These are phyloP conservation scores for Paramecium octaurelia DNA, from an alignment of 73 alveolate genomes.

Conservation along the genomic window DNA sequence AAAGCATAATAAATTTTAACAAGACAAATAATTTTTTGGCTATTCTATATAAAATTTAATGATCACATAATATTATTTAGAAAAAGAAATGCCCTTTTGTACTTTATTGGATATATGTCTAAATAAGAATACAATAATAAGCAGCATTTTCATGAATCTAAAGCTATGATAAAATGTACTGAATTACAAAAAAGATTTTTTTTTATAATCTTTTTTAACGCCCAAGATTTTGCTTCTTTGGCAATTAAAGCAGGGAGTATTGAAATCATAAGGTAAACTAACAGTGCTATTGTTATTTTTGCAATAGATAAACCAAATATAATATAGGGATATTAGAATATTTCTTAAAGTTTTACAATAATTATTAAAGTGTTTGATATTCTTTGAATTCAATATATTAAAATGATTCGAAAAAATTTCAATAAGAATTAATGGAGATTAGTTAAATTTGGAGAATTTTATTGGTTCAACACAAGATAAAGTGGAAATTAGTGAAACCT, in stretches of 20 bases:
- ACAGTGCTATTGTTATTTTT: background rate
- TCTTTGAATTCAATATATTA: background rate
- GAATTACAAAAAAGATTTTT: background rate
- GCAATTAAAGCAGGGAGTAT: background rate
- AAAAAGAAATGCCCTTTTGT: background rate
- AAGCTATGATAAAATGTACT: background rate
- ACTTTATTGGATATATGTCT: background rate
- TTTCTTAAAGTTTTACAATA: no score
- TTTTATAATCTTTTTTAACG: background rate
- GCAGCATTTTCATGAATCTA: background rate
- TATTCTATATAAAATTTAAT: background rate
- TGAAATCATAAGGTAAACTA: background rate
- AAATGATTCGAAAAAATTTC: background rate
- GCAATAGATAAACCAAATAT: background rate
- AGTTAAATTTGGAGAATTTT: background rate
- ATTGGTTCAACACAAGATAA: background rate
- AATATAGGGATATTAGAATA: background rate
- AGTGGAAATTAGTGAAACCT: background rate
- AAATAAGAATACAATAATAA: background rate
- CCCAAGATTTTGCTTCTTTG: background rate
- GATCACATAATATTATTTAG: background rate
- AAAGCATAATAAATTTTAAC: background rate
- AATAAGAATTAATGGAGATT: background rate
- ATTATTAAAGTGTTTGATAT: background rate
- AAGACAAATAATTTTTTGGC: background rate